Base-by-base conservation (phyloP, 108 stramenopile genomes). In the Cyclotella kingstonii region DNA sequence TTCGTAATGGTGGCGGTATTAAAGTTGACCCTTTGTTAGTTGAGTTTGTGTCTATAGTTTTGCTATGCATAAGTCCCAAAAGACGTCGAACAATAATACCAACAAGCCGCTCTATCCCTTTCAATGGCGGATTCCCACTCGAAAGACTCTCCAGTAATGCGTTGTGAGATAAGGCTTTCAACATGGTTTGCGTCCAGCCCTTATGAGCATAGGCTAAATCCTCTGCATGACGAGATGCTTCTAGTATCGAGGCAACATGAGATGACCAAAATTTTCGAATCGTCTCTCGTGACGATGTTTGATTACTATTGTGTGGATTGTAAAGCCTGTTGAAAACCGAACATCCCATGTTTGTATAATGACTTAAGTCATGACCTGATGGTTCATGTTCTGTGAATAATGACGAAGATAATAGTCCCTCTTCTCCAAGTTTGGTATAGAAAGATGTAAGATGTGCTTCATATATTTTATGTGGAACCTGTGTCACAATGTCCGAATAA, bases 261-360 rank as follows among this genome's bases (percentile, higher is more conserved):
- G 73, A 66, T 25, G 48, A 51, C 73, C 73, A 74, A 29, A 74
- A 43, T 74, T 63, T 58, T 12, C 59, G 73, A 33, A 61, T 66
- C 45, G 50, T 22, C 21, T 66, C 65, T 25, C 19, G 60, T 36
- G 38, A 35, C 4, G 47, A 14, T 47, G 65, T 56, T 17, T 48
- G 40, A 43, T 65, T 48, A 51, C 21, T 18, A 44, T 52, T 53
- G 28, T 33, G 44, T 38, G 49, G 17, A 21, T 47, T 44, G 11
- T 30, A 52, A 14, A 65, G 36, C 31, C 47, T 53, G 60, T 74
- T 61, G 25, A 61, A 74, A 6, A 66, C 53, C 26, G 64, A 54
- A 54, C 65, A 74, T 2, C 73, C 65, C 17, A 66, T 44, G 35
- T 66, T 60, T 10, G 59, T 38, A 47, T 66, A 66, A 25, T 61